Evolutionary conservation across 2,329 filamentous ascomycete genomes (phyloP).

Genomic region (Colletotrichum melonis): DNA sequence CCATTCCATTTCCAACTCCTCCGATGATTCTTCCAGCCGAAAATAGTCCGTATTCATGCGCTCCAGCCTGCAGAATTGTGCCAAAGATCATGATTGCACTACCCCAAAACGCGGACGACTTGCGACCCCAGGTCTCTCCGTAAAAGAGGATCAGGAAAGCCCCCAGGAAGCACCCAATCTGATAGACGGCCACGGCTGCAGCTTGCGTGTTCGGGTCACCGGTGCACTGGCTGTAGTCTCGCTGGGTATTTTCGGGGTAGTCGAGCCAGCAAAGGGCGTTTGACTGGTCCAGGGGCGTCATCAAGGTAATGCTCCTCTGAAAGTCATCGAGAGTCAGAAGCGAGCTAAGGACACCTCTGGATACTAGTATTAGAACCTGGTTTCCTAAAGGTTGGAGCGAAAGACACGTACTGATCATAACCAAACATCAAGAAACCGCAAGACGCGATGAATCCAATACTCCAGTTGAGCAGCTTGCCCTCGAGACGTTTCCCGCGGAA

Average conservation of each 20-base stretch:
- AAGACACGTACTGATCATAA: constrained; percentile 39
- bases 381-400: not conserved
- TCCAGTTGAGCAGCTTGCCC: constrained; percentile 40
- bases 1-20: constrained; percentile 44
- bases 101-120: constrained; percentile 46
- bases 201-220: constrained; percentile 44
- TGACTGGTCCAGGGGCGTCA: constrained; percentile 41
- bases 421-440: constrained; percentile 45
- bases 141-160: constrained; percentile 44
- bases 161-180: constrained; percentile 44
- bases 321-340: constrained; percentile 43
- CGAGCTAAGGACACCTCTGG: constrained; percentile 41
- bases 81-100: constrained; percentile 45
- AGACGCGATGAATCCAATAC: constrained; percentile 43
- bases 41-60: constrained; percentile 42
- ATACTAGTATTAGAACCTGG: not conserved
- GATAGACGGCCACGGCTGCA: constrained; percentile 42
- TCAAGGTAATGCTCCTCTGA: constrained; percentile 40
- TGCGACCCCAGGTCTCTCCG: constrained; percentile 45
- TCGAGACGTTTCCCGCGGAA: constrained; percentile 39
- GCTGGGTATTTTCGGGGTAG: constrained; percentile 29
- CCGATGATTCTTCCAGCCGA: constrained; percentile 41
- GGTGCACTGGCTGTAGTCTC: constrained; percentile 39
- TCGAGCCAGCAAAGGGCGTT: constrained; percentile 42
- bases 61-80: constrained; percentile 41